Base-by-base conservation (phyloP, 169 alveolate genomes). In the Cryptosporidium baileyi region DNA sequence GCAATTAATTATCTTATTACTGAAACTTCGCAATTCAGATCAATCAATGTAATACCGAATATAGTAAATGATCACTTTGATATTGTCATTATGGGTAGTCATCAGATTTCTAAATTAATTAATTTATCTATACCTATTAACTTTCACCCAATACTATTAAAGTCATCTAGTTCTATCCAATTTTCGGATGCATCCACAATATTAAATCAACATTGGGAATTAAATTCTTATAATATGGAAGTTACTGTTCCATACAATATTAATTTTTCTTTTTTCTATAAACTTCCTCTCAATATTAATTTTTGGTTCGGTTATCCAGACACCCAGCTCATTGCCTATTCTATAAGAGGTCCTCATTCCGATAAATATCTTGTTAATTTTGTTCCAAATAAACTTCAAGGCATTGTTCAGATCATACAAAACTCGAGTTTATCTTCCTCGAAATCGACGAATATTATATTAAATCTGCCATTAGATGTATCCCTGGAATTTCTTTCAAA, bases 221-320 rank as follows among this genome's bases (percentile, higher is more conserved):
- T 24, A 11, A 32, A 74, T 36, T 3, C 61, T 11, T 36, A 34
- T 22, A 17, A 54, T 5, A 74, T 74, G 30, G 22, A 38, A 38
- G 36, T 74, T 3, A 22, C 24, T 2, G 24, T 57, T 4, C 67
- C 74, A 24, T 52, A 40, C 11, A 19, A 19, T 54, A 22, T 60
- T 8, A 43, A 24, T 24, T 7, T 52, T 17, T 19, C 9, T 38
- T 13, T 19, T 0, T 9, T n/a, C 30, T 54, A n/a, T 54, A 54
- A 57, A 7, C 38, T 34, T 11, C 67, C 85, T 0, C 19, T 74
- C 30, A 47, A 38, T 22, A 40, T 54, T 13, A 19, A 17, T 5
- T 74, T 74, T 74, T 74, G 85, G 85, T 74, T 74, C 9, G 85
- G 85, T 22, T 38, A 51, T 59, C 15, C 13, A 8, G 41, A 74